Base-by-base conservation (phyloP, 176 grass and related monocot genomes). In the Cenchrus purpureus region DNA sequence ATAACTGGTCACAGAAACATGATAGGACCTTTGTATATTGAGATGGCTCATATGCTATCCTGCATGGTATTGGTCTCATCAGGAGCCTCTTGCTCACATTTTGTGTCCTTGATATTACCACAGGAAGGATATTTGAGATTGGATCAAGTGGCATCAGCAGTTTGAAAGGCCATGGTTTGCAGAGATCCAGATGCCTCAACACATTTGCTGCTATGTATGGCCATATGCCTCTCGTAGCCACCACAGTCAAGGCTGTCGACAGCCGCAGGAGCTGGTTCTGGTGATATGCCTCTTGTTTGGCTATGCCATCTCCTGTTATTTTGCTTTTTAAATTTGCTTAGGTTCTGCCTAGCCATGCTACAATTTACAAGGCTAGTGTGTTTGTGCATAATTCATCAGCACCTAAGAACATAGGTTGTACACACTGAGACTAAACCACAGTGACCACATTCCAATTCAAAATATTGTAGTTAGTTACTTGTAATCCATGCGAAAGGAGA, bases 51-150 rank as follows among this genome's bases (percentile, higher is more conserved):
- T 53, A 51, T 77, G 59, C 43, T 66, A 51, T 81, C 43, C 5
- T 71, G 10, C 63, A 40, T 25, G 43, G 4, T 32, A 19, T 58
- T 22, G 8, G 78, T 53, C 28, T 50, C 69, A 71, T 25, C 70
- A 29, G 25, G 65, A 84, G 48, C 51, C 12, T 40, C 12, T 71
- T 53, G 45, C 58, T 82, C 28, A 88, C 43, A 46, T 56, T 32
- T 32, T 8, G 0, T 32, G 34, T 50, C 87, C 12, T 69, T 74
- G 62, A 44, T 82, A 6, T 88, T 45, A 61, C 76, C 50, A 58
- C 96, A 99, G 97, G 97, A 63, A 94, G 78, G 84, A 91, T 99
- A 84, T 83, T 79, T 60, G 97, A 99, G 91, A 96, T 92, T 68
- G 97, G 93, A 77, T 99, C 97, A 0, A 84, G 77, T 20, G 97